These are phyloP conservation scores for Cystofilobasidium macerans DNA, from an alignment of 768 basidiomycete species.

Conservation along the genomic window DNA sequence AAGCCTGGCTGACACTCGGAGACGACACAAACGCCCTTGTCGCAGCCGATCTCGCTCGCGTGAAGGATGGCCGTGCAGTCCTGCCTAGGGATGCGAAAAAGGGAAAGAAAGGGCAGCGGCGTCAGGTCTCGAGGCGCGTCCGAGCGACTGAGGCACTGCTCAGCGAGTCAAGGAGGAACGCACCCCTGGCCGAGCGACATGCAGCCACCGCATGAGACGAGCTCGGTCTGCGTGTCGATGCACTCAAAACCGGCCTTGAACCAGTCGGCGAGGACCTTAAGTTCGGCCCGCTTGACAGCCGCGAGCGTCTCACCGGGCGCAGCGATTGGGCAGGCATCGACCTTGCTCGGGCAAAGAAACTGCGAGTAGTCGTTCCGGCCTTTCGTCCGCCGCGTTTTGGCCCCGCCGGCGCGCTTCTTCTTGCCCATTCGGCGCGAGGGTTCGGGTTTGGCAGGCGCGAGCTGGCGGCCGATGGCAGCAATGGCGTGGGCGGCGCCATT, in stretches of 20 bases:
- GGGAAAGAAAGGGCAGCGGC: too few species aligned
- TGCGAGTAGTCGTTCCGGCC: constrained; percentile 32
- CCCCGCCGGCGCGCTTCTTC: constrained; percentile 31
- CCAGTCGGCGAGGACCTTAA: constrained; percentile 37
- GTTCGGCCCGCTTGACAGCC: constrained; percentile 24
- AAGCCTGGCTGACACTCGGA: constrained; percentile 11
- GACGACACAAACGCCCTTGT: constrained; percentile 9
- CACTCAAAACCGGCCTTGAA: constrained; percentile 40
- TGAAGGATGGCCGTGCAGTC: constrained; percentile 22
- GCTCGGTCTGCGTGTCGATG: constrained; percentile 36
- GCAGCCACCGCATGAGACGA: constrained; percentile 38
- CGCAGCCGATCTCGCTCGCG: constrained; percentile 9
- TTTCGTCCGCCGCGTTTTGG: constrained; percentile 31
- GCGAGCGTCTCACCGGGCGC: constrained; percentile 20
- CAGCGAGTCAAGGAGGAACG: constrained; percentile 25
- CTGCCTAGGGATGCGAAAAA: neutral
- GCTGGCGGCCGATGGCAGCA: constrained; percentile 25
- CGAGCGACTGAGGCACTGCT: neutral
- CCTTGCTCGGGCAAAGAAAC: constrained; percentile 37
- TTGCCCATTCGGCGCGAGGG: constrained; percentile 34
- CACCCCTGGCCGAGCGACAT: constrained; percentile 35
- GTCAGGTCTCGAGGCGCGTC: neutral
- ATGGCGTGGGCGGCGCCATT: constrained; percentile 27
- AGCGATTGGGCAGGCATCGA: constrained; percentile 34
- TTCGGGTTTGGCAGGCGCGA: constrained; percentile 29